Base-by-base conservation (phyloP, 129 eudicot species). In the Saposhnikovia divaricata region DNA sequence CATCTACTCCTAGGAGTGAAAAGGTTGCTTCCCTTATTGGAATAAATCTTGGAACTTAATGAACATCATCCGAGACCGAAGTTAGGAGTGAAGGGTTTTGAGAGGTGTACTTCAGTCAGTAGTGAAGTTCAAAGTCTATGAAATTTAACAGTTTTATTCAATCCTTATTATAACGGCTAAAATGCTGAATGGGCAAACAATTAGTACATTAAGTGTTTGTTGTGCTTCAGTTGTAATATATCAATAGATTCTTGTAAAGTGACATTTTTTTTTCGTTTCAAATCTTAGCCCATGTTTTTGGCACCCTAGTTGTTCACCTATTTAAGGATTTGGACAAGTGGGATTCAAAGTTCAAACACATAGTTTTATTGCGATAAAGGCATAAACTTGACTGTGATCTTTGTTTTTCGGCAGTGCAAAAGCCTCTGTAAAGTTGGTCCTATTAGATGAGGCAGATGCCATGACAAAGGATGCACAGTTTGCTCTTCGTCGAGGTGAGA, bases 391-490 rank as follows among this genome's bases (percentile, higher is more conserved):
- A 31, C 28, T 79, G 12, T 39, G 46, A 21, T 42, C 31, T 72
- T 70, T 81, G 3, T 73, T 79, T 42, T 80, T 75, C 80, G 75
- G 82, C 85, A 95, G 98, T 69, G 86, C 96, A 43, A 95, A 95
- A 81, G 82, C 88, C 39, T 78, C 90, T 31, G 94, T 95, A 55
- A 95, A 95, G 75, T 82, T 95, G 84, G 96, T 95, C 25, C 88
- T 95, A 57, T 85, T 95, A 91, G 98, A 95, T 78, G 98, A 95
- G 84, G 88, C 96, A 48, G 98, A 95, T 87, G 99, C 99, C 77
- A 95, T 95, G 99, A 95, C 99, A 45, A 95, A 95, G 86, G 99
- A 95, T 85, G 99, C 97, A 53, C 99, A 95, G 74, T 95, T 95
- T 87, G 99, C 99, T 85, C 92, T 95, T 37, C 97, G 96, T 45